Percentiles rank a stretch among this genome's conserved stretches.
Conservation (phyloP, 139 green algal species). For the Ettlia oleoabundans region DNA sequence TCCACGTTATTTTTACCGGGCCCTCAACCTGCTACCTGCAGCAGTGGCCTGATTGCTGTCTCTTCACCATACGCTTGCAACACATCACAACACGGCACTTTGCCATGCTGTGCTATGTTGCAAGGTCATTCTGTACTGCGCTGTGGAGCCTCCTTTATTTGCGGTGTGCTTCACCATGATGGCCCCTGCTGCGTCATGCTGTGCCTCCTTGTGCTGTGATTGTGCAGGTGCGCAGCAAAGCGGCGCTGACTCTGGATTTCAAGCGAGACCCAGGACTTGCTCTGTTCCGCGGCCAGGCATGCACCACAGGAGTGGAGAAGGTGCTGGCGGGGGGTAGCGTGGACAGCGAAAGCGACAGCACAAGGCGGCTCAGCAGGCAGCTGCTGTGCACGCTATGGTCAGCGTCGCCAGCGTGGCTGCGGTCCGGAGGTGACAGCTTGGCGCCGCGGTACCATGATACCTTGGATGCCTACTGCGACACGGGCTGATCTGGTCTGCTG, state of each 20-base stretch:
- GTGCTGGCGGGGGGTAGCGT: neutral
- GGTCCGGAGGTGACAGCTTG: neutral
- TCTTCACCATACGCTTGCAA: no score
- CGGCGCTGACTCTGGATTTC: neutral
- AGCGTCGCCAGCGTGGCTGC: neutral
- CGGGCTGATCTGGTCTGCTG: no score
- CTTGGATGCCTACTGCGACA: neutral
- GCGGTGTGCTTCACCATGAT: no score
- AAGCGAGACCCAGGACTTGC: neutral
- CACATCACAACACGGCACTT: no score
- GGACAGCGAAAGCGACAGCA: neutral
- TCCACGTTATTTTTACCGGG: no score
- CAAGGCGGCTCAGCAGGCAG: neutral
- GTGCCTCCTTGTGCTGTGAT: no score
- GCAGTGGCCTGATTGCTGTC: no score
- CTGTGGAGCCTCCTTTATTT: no score
- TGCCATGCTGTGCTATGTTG: no score
- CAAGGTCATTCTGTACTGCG: no score
- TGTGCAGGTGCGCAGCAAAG: conserved; percentile 22
- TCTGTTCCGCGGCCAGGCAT: conserved; percentile 11
- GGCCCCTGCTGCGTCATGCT: no score
- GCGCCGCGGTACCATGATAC: neutral
- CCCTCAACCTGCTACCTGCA: no score
- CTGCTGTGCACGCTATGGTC: conserved; percentile 2
- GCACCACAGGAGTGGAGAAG: neutral